Conservation (phyloP, 2,329 filamentous ascomycete species). For the Onygenales sp. region DNA sequence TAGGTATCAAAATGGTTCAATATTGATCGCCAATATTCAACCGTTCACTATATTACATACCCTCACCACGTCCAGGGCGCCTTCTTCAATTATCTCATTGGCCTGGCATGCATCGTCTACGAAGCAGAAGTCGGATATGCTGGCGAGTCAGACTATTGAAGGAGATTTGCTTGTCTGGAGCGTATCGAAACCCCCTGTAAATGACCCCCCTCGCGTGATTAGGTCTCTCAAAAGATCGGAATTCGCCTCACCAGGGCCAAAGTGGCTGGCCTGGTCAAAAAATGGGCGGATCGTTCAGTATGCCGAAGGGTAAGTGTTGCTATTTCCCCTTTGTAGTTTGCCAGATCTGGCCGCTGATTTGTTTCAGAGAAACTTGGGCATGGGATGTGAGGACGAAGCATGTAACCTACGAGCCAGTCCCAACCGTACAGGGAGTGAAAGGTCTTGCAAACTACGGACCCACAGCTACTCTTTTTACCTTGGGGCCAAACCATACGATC, state of each 20-base stretch:
- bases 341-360: not conserved
- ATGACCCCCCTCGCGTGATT: slow-evolving; percentile 76
- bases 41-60: slow-evolving; percentile 95
- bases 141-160: slow-evolving; percentile 84
- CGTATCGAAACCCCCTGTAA: slow-evolving; percentile 67
- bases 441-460: slow-evolving; percentile 84
- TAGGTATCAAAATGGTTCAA: slow-evolving; percentile 90
- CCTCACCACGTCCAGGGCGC: slow-evolving; percentile 69
- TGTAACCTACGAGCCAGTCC: slow-evolving; percentile 80
- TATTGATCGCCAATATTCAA: slow-evolving; percentile 79
- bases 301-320: slow-evolving; percentile 66
- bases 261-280: slow-evolving; percentile 98
- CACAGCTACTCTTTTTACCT: slow-evolving; percentile 82
- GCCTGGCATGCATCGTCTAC: slow-evolving; percentile 96
- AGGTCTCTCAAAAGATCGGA: slow-evolving; percentile 75
- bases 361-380: slow-evolving; percentile 67
- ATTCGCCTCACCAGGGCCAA: slow-evolving; percentile 61
- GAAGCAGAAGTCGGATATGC: slow-evolving; percentile 94
- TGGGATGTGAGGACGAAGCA: slow-evolving; percentile 99
- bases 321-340: slow-evolving; percentile 1
- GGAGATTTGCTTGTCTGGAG: slow-evolving; percentile 96
- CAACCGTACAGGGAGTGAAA: slow-evolving; percentile 69
- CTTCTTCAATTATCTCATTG: slow-evolving; percentile 77
- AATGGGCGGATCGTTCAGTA: slow-evolving; percentile 93
- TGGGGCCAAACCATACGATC: slow-evolving; percentile 77